Evolutionary conservation across 441 rosid species (phyloP).

Genomic region (Biscutella laevigata): DNA sequence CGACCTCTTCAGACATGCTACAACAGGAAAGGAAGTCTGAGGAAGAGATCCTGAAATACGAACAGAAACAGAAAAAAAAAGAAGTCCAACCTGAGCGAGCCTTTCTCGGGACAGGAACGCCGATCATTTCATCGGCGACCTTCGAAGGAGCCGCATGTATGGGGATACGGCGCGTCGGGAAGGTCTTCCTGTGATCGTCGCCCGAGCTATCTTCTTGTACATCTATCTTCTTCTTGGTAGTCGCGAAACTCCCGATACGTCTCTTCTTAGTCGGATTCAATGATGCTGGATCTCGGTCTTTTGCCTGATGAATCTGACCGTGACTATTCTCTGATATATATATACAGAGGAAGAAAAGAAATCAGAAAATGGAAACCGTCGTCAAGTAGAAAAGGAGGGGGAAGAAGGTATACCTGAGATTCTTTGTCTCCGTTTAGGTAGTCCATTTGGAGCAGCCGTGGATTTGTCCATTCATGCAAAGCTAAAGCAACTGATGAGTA

Average conservation of each 20-base stretch:
- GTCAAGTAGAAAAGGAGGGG: slow-evolving; percentile 15
- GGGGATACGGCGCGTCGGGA: slow-evolving; percentile 40
- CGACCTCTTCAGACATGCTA: slow-evolving; percentile 81
- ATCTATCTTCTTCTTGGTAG: slow-evolving; percentile 31
- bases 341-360: background rate
- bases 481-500: slow-evolving; percentile 23
- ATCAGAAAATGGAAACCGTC: slow-evolving; percentile 3
- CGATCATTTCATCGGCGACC: slow-evolving; percentile 83
- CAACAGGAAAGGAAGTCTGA: slow-evolving; percentile 11
- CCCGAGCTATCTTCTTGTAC: slow-evolving; percentile 60
- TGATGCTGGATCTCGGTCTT: slow-evolving; percentile 50
- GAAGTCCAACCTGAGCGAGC: slow-evolving; percentile 89
- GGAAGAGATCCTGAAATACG: slow-evolving; percentile 8
- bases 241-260: slow-evolving; percentile 55
- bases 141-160: slow-evolving; percentile 45
- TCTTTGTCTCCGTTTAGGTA: slow-evolving; percentile 56
- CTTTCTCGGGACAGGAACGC: slow-evolving; percentile 88
- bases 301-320: slow-evolving; percentile 48
- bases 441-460: slow-evolving; percentile 62
- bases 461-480: slow-evolving; percentile 59
- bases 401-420: slow-evolving; percentile 41
- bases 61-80: background rate
- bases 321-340: slow-evolving; percentile 58
- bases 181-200: slow-evolving; percentile 47
- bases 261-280: slow-evolving; percentile 62